Evolutionary conservation across 768 basidiomycete genomes (phyloP).

Genomic region (Mycena maculata): DNA sequence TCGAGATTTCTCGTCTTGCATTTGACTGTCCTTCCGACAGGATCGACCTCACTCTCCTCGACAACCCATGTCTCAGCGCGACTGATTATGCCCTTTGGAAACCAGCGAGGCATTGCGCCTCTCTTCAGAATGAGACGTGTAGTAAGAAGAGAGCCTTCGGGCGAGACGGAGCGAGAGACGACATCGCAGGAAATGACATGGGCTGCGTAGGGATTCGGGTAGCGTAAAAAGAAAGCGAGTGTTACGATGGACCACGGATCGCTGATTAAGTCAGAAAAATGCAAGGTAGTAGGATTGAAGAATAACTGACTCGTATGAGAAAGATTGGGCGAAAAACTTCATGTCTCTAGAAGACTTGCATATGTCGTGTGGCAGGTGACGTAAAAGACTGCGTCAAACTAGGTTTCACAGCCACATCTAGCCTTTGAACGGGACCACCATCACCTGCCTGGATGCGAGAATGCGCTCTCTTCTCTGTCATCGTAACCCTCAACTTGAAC

Average conservation of each 20-base stretch:
- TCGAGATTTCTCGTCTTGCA: constrained; percentile 92
- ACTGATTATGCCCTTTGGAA: constrained; percentile 82
- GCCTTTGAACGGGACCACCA: not conserved
- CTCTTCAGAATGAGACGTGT: constrained; percentile 93
- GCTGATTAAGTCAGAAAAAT: constrained; percentile 55
- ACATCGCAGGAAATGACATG: constrained; percentile 98
- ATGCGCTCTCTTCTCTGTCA: no score
- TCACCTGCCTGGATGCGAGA: not conserved
- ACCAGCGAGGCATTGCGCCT: constrained; percentile 93
- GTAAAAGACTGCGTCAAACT: not conserved
- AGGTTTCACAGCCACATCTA: not conserved
- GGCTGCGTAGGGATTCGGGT: constrained; percentile 94
- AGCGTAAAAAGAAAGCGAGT: constrained; percentile 93
- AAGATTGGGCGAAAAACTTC: constrained; percentile 69
- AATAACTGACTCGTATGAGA: constrained; percentile 62
- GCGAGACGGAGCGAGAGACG: constrained; percentile 81
- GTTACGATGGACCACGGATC: constrained; percentile 95
- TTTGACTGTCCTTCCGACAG: constrained; percentile 77
- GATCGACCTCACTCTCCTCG: constrained; percentile 95
- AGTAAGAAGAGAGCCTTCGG: constrained; percentile 81
- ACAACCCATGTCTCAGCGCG: constrained; percentile 94
- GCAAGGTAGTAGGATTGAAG: not conserved
- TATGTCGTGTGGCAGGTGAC: constrained; percentile 8
- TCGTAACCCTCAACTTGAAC: no score
- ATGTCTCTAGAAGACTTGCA: constrained; percentile 42